Evolutionary conservation across 1,284 basidiomycete genomes (phyloP).

Genomic region (Ceratobasidium theobromae): DNA sequence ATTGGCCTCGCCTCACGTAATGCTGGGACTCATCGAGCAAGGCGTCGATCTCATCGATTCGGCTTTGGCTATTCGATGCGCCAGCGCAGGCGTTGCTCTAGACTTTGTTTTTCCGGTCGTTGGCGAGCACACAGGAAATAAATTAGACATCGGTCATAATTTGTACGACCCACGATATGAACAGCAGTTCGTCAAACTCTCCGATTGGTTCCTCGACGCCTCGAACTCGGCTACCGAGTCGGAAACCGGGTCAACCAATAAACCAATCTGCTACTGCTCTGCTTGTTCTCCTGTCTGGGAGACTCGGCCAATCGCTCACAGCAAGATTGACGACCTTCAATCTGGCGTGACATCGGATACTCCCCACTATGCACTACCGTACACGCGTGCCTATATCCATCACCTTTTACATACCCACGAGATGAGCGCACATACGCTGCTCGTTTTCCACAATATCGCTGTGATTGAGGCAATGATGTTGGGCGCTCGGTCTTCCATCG

Average conservation of each 20-base stretch:
- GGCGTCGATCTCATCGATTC: constrained; percentile 76
- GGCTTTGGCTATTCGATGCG: constrained; percentile 65
- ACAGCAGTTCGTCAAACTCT: constrained; percentile 59
- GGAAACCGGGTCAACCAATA: neutral
- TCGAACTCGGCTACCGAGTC: constrained; percentile 41
- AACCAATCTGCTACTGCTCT: constrained; percentile 54
- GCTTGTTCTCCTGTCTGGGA: constrained; percentile 61
- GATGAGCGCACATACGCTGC: constrained; percentile 75
- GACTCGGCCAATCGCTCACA: constrained; percentile 51
- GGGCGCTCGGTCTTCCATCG: constrained; percentile 49
- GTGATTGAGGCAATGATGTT: constrained; percentile 65
- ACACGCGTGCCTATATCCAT: constrained; percentile 73
- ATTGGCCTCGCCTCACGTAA: constrained; percentile 69
- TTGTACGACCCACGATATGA: constrained; percentile 61
- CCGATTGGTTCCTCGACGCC: constrained; percentile 44
- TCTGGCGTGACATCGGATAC: constrained; percentile 32
- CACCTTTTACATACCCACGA: constrained; percentile 83
- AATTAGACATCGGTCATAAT: constrained; percentile 63
- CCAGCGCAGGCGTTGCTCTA: constrained; percentile 66
- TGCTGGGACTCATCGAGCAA: constrained; percentile 61
- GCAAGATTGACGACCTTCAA: constrained; percentile 47
- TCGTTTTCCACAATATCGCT: constrained; percentile 70
- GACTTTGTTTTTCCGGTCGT: constrained; percentile 68
- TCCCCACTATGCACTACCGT: constrained; percentile 43
- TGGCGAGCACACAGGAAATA: constrained; percentile 36